These are phyloP conservation scores for Phytophthora rubi DNA, from an alignment of 352 stramenopile species.

Conservation along the genomic window DNA sequence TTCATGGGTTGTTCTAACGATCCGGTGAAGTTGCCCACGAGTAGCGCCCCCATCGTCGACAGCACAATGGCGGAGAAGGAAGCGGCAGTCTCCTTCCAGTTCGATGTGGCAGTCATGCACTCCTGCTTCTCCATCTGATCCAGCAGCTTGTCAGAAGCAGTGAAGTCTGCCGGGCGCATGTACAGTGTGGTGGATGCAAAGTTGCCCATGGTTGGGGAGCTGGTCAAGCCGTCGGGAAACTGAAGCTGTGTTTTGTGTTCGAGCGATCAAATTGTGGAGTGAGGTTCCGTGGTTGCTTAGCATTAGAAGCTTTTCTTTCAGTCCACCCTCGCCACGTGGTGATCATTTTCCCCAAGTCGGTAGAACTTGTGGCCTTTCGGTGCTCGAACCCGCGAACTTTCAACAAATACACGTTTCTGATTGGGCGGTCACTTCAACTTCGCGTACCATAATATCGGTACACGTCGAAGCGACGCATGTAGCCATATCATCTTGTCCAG, in stretches of 20 bases:
- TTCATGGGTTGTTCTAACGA: conserved; percentile 17
- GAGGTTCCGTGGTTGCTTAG: conserved; percentile 3
- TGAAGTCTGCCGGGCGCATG: conserved; percentile 15
- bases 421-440: conserved; percentile 36
- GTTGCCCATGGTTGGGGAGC: conserved; percentile 50
- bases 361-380: conserved; percentile 30
- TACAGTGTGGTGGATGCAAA: conserved; percentile 42
- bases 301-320: neutral
- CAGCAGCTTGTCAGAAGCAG: conserved; percentile 26
- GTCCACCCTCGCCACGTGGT: neutral
- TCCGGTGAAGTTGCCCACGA: conserved; percentile 21
- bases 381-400: conserved; percentile 30
- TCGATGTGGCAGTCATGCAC: neutral
- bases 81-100: conserved; percentile 11
- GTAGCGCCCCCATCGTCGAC: conserved; percentile 9
- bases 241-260: neutral
- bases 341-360: conserved; percentile 22
- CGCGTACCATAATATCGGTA: conserved; percentile 20
- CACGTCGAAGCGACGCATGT: conserved; percentile 30
- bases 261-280: conserved; percentile 50
- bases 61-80: conserved; percentile 25
- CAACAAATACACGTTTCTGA: conserved; percentile 21
- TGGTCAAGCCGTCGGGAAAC: neutral
- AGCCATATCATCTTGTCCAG: conserved; percentile 16
- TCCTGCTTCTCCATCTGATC: conserved; percentile 40